Percentiles rank a stretch among this genome's conserved stretches.
Evolutionary conservation across 2,329 filamentous ascomycete genomes (phyloP).

Genomic region (Fusarium sp.): DNA sequence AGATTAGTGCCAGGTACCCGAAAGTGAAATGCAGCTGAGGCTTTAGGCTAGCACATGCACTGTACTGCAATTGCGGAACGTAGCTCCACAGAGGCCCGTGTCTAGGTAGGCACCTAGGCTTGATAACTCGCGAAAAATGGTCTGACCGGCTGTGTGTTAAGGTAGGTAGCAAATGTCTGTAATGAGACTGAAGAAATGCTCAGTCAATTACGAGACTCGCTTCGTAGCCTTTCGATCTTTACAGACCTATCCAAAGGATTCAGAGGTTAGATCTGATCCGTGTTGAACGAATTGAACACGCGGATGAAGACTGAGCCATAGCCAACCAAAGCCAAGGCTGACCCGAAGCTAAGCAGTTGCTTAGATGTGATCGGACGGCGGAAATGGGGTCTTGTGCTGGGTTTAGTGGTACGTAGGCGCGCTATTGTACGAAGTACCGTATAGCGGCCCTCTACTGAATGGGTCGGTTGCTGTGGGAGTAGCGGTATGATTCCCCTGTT

Average conservation of each 20-base stretch:
- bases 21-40: constrained; percentile 25
- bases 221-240: not conserved
- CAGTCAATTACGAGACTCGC: constrained; percentile 4
- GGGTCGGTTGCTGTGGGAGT: constrained; percentile 15
- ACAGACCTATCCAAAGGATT: not conserved
- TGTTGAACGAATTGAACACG: not conserved
- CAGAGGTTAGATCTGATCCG: not conserved
- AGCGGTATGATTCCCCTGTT: constrained; percentile 12
- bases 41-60: not conserved
- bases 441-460: not conserved
- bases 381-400: constrained; percentile 13
- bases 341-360: not conserved
- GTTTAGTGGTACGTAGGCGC: not conserved
- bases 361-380: constrained; percentile 6
- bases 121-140: not conserved
- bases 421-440: constrained; percentile 7
- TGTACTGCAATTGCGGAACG: not conserved
- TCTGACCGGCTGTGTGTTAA: not conserved
- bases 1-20: constrained; percentile 38
- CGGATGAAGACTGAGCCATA: not conserved
- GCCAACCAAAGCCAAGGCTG: not conserved
- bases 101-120: not conserved
- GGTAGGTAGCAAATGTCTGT: not conserved
- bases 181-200: not conserved
- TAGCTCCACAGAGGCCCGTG: not conserved